A percentile compares a stretch with the other conserved stretches of the same genome.
Evolutionary conservation across 1,284 basidiomycete genomes (phyloP).

Genomic region (Ceratobasidium sp.): DNA sequence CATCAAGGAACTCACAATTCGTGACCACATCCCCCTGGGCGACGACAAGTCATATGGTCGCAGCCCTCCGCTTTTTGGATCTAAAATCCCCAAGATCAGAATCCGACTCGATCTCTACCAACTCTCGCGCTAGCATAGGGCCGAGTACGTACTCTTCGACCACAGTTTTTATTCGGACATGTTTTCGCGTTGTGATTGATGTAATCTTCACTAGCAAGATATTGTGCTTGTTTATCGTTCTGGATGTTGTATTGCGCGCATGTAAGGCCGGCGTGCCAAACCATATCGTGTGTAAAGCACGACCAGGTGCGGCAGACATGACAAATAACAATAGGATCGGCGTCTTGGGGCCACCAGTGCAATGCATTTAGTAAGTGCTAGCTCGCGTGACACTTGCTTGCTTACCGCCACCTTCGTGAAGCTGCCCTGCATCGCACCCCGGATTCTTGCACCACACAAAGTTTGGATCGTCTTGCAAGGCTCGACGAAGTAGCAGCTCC

Average conservation of each 20-base stretch:
- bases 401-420: slow-evolving; percentile 12
- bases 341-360: background rate
- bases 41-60: slow-evolving; percentile 36
- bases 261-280: slow-evolving; percentile 43
- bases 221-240: slow-evolving; percentile 2
- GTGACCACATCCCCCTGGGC: slow-evolving; percentile 24
- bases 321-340: slow-evolving; percentile 37
- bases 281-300: slow-evolving; percentile 37
- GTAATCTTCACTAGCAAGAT: slow-evolving; percentile 23
- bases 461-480: background rate
- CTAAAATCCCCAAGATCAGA: background rate
- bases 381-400: no score
- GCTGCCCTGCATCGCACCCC: slow-evolving; percentile 2
- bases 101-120: background rate
- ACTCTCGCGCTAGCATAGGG: background rate
- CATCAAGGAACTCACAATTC: slow-evolving; percentile 24
- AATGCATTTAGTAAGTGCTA: background rate
- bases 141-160: slow-evolving; percentile 1
- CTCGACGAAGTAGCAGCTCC: slow-evolving; percentile 1
- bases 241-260: slow-evolving; percentile 29
- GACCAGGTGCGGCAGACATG: slow-evolving; percentile 19
- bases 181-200: slow-evolving; percentile 8
- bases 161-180: slow-evolving; percentile 23
- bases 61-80: slow-evolving; percentile 21
- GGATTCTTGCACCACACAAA: slow-evolving; percentile 34